These are phyloP conservation scores for Biscutella auriculata DNA, from an alignment of 441 rosid genomes.

Conservation along the genomic window DNA sequence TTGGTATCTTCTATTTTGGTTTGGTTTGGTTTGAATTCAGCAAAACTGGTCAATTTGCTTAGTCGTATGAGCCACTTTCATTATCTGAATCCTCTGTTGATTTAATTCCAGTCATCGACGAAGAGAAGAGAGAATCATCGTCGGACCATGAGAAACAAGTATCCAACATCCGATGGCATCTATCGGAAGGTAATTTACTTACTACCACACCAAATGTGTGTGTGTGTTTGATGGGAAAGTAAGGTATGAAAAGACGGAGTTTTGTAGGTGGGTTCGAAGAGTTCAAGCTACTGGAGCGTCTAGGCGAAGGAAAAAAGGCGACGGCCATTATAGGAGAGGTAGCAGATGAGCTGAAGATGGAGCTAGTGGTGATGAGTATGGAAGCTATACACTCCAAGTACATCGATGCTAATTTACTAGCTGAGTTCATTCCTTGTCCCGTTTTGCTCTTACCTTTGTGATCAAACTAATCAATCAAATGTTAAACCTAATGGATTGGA, in stretches of 20 bases:
- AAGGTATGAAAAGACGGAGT: too few relatives aligned
- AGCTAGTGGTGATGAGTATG: constrained; percentile 87
- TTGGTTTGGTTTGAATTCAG: too few relatives aligned
- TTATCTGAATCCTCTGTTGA: neutral
- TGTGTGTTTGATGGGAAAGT: too few relatives aligned
- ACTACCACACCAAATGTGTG: too few relatives aligned
- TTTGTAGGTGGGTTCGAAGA: constrained; percentile 90
- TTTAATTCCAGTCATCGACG: constrained; percentile 83
- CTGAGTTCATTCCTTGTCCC: constrained; percentile 89
- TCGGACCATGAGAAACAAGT: constrained; percentile 72
- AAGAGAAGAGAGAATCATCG: constrained; percentile 55
- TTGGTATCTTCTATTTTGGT: too few relatives aligned
- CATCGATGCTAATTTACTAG: constrained; percentile 81
- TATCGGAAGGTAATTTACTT: constrained; percentile 47
- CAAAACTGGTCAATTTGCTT: too few relatives aligned
- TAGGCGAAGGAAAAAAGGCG: constrained; percentile 84
- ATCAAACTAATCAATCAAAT: too few relatives aligned
- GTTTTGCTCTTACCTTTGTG: constrained; percentile 74
- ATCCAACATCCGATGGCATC: constrained; percentile 82
- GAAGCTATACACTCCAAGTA: constrained; percentile 93
- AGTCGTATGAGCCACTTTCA: too few relatives aligned
- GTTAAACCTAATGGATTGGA: too few relatives aligned
- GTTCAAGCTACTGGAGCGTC: constrained; percentile 67
- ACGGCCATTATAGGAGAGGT: constrained; percentile 91
- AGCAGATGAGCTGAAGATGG: constrained; percentile 75